Evolutionary conservation across 441 rosid species (phyloP), one percentile per base, ranked within the genome.

Genomic region (Macaranga tanarius): DNA sequence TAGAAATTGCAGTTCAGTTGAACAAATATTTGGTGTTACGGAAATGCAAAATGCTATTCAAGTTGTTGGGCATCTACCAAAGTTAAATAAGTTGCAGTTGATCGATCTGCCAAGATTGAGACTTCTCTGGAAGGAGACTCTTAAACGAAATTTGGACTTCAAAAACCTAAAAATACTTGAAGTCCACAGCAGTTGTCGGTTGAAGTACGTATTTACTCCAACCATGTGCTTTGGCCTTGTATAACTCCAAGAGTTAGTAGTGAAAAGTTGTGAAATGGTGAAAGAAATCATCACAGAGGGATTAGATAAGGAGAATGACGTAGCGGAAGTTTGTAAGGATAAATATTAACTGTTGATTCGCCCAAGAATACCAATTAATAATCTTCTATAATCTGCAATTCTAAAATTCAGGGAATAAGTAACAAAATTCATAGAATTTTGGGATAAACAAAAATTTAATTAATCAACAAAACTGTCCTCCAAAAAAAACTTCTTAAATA

Each of bases 191-290:
- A 77, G 77, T 25, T 51, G 77, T 71, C 72, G 75, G 69, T 61
- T 82, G 71, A 69, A 25, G 48, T 50, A 67, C 60, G 28, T 82
- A 22, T 73, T 70, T 42, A 73, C 76, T 54, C 58, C 65, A 0
- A 44, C 82, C 11, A 42, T 50, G 64, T 69, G 52, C 6, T n/a
- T 23, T 22, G 50, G 61, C 47, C 77, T 82, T 20, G 69, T 40
- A 22, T 56, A 50, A 16, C 71, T 79, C 15, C 3, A 12, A 7
- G 0, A 0, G 6, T 22, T 82, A n/a, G 40, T 16, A 65, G 51
- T 79, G 48, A 72, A 62, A 66, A 67, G 63, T 17, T 82, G 81
- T 51, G 2, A 0, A 16, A 5, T 1, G 0, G 6, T 82, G 23
- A 59, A 75, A 55, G 55, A 56, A 23, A 73, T 82, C n/a, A 72